phyloP scores from a whole-genome alignment of 106 monocot species.

The Chionographis japonica region DNA sequence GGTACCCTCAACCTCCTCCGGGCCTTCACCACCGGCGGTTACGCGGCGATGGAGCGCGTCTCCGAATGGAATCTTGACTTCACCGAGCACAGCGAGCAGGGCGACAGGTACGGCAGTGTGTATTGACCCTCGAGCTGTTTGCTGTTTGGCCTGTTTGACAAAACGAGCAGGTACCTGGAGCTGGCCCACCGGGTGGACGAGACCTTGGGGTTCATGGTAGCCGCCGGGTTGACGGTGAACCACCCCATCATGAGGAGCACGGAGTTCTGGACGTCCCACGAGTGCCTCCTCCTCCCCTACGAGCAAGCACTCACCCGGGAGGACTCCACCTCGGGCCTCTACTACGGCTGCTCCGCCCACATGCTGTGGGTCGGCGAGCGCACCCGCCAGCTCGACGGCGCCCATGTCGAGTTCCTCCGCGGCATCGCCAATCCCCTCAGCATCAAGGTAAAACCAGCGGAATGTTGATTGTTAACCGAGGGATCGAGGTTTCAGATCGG shows the following conservation, averaged over 20 bases:
- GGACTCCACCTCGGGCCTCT: constrained; percentile 69
- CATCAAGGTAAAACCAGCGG: constrained; percentile 43
- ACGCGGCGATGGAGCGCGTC: constrained; percentile 69
- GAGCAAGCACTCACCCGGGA: constrained; percentile 66
- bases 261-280: constrained; percentile 74
- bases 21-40: constrained; percentile 56
- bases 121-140: background rate
- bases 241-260: constrained; percentile 71
- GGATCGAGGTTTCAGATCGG: too few species aligned
- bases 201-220: constrained; percentile 66
- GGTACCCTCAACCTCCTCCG: constrained; percentile 48
- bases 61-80: constrained; percentile 82
- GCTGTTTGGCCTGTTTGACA: background rate
- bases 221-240: constrained; percentile 53
- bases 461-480: background rate
- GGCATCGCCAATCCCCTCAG: constrained; percentile 83
- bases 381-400: constrained; percentile 83
- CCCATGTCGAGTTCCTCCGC: constrained; percentile 86
- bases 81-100: constrained; percentile 72
- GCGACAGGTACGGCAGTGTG: constrained; percentile 37
- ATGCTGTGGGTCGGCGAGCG: constrained; percentile 93
- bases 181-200: constrained; percentile 65
- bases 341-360: constrained; percentile 74
- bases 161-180: constrained; percentile 45
- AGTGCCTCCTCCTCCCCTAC: constrained; percentile 71